Evolutionary conservation across 176 grass and related monocot species (phyloP), one percentile per base, ranked within the genome.

Genomic region (Musa acuminata): DNA sequence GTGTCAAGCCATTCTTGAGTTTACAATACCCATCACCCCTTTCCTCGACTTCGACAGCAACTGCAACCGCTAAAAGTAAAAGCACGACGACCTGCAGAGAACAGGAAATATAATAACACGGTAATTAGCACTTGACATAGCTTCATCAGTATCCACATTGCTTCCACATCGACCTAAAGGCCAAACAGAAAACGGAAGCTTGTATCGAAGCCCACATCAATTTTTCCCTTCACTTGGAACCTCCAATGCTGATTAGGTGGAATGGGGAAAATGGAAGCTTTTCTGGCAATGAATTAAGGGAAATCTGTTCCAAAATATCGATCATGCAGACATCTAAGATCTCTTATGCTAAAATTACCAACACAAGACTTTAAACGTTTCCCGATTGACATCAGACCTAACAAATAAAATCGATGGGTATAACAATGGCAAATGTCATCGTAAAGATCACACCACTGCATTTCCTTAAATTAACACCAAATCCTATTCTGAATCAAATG

Each of bases 21-120:
- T 72, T 82, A 67, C 84, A 82, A 64, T 78, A 79, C 52, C 64
- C 84, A 58, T 51, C 53, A 83, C 49, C 57, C 29, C 55, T 72
- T 66, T 26, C 77, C 49, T 43, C 23, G 77, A 24, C 64, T 69
- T 49, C 25, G 2, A 78, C 52, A 58, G 17, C 52, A 26, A 17
- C 52, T 2, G 26, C 16, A 65, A 69, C 51, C 43, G 49, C 24
- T 50, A 70, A 9, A 70, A 70, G 13, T 35, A 70, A 49, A 49
- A 16, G 43, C 14, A 51, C 14, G 16, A 50, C 20, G 17, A 50
- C 27, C 67, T 50, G 29, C 16, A 70, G 67, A 70, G 20, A 35
- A 49, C 25, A 69, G 23, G 27, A 35, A 27, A 23, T 69, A 49
- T 16, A 69, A 69, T 2, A 69, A 13, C 67, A 70, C 67, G 49